Evolutionary conservation across 177 flowering plant species (phyloP), one percentile per base, ranked within the genome.

Genomic region (Vitis hybrid): DNA sequence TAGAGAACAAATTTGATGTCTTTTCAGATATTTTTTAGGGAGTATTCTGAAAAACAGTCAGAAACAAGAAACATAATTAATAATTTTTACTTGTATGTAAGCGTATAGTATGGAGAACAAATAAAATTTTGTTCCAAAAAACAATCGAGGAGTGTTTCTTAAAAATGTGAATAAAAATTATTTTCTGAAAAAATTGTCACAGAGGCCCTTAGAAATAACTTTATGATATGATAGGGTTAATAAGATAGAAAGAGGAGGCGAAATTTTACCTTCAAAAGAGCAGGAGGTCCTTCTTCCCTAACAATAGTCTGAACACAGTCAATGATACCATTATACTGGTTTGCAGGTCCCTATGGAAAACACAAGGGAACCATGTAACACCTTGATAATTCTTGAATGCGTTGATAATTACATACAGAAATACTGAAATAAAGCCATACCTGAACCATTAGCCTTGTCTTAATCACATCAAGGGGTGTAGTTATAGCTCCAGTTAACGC

Each of bases 361-460:
- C 52, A 21, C 0, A 26, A 33, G 8, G 45, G 45, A 39, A 56
- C 26, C 48, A 71, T 12, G 56, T 19, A 55, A 19, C 29, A 26
- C 29, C 29, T 26, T 3, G 29, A 26, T 39, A 39, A 39, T 5
- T 39, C 45, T 39, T 39, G 45, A 39, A 39, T 39, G 8, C 8
- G 6, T 39, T 39, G 45, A 7, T 39, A 39, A 39, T 39, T 39
- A 39, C 45, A 39, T 39, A 7, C 8, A 39, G 1, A 39, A 39
- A 39, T 39, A 39, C 45, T 39, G 45, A 39, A 39, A 39, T 7
- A 39, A 39, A 39, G 45, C 45, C 45, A 39, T 75, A 95, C 99
- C 98, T 96, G 98, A 80, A 87, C 85, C 99, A 96, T 96, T 71
- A 94, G 74, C 72, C 98, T 85, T 48, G 99, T 96, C 82, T 96